phyloP scores from a whole-genome alignment of 495 filamentous ascomycete genomes.

The Hypoxylon crocopeplum region DNA sequence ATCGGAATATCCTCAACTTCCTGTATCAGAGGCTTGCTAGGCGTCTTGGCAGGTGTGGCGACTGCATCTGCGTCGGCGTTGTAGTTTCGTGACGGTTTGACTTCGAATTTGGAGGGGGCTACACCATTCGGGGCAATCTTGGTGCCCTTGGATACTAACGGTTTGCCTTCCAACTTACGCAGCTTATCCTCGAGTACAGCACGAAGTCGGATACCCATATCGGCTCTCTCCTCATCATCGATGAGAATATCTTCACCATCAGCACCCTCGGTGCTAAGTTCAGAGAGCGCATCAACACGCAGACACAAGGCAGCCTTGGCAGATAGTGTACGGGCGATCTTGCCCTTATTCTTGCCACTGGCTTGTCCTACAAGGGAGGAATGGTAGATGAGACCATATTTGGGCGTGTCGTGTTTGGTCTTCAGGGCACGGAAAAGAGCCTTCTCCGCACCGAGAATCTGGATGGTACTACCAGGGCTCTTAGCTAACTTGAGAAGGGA shows the following conservation, averaged over 20 bases:
- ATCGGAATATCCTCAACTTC: conserved; percentile 61
- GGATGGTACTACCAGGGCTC: conserved; percentile 92
- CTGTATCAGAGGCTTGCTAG: conserved; percentile 60
- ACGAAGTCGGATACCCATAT: conserved; percentile 74
- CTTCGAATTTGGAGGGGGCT: conserved; percentile 78
- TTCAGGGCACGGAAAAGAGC: conserved; percentile 97
- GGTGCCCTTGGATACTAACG: conserved; percentile 76
- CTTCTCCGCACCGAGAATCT: conserved; percentile 98
- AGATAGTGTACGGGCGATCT: conserved; percentile 95
- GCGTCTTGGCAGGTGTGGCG: conserved; percentile 69
- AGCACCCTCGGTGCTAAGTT: conserved; percentile 68
- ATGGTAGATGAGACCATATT: conserved; percentile 99
- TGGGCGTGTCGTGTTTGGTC: conserved; percentile 99
- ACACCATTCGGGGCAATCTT: conserved; percentile 77
- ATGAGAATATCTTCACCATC: conserved; percentile 67
- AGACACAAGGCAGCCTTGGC: conserved; percentile 91
- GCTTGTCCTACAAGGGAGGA: conserved; percentile 96
- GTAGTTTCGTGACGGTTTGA: conserved; percentile 95
- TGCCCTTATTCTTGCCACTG: conserved; percentile 97
- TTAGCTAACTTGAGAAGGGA: conserved; percentile 96
- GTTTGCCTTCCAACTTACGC: conserved; percentile 87
- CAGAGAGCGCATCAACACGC: conserved; percentile 88
- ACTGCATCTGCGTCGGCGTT: conserved; percentile 93
- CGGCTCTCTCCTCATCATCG: conserved; percentile 85
- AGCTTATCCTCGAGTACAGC: conserved; percentile 86